Evolutionary conservation across 306 rosid species (phyloP).

Genomic region (Castanea mollissima): DNA sequence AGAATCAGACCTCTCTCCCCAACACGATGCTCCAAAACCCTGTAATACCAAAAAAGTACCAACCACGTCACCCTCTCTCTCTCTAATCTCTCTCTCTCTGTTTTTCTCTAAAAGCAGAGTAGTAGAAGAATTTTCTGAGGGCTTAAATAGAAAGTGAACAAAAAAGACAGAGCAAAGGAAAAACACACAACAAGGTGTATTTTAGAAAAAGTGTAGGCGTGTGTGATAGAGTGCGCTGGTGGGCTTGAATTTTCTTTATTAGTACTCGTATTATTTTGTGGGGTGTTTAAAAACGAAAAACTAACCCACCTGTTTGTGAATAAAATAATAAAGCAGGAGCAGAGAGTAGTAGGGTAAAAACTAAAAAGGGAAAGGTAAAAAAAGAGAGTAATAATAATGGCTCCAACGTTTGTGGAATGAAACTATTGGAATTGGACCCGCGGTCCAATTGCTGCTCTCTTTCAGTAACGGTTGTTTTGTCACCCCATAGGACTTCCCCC

Average conservation of each 20-base stretch:
- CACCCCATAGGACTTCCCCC: too few species aligned
- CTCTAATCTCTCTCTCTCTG: conserved; percentile 25
- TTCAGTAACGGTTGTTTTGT: too few species aligned
- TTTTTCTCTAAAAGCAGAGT: conserved; percentile 4
- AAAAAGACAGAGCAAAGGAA: neutral
- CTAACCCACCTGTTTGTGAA: neutral
- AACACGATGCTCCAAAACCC: conserved; percentile 95
- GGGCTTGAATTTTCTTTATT: neutral
- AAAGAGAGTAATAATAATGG: neutral
- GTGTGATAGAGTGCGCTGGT: conserved; percentile 15
- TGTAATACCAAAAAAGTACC: conserved; percentile 58
- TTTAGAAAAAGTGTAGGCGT: conserved; percentile 15
- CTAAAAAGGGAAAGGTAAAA: too few species aligned
- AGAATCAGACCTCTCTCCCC: conserved; percentile 42
- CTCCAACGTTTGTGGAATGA: conserved; percentile 33
- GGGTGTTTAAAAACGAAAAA: neutral
- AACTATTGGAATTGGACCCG: conserved; percentile 12
- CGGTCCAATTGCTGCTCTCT: too few species aligned
- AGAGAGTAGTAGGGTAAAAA: too few species aligned
- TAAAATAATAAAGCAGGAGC: too few species aligned
- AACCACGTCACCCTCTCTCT: conserved; percentile 17
- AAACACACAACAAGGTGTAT: conserved; percentile 15
- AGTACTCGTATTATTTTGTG: neutral
- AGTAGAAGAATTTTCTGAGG: neutral
- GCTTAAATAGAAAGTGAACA: conserved; percentile 1